Evolutionary conservation across 2,329 filamentous ascomycete genomes (phyloP).

Genomic region (Curvularia sp.): DNA sequence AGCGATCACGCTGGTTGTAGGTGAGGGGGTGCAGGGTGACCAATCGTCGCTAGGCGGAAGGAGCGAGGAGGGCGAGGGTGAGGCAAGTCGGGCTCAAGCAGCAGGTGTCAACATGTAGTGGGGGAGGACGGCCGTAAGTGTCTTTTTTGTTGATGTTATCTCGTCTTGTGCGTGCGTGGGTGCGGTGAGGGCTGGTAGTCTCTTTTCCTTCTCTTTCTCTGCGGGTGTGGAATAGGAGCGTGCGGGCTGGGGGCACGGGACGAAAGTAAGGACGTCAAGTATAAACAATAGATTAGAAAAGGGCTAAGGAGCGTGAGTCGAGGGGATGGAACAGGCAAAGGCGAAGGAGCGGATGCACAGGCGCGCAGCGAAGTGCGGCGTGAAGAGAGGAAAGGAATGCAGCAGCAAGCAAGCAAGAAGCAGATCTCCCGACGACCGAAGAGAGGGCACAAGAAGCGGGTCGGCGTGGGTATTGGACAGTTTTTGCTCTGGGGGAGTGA

Average conservation of each 20-base stretch:
- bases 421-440: conserved; percentile 30
- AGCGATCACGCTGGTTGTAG: conserved; percentile 4
- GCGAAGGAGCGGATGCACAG: conserved; percentile 30
- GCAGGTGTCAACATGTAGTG: conserved; percentile 39
- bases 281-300: conserved; percentile 28
- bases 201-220: background rate
- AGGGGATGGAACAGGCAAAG: conserved; percentile 1
- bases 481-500: conserved; percentile 25
- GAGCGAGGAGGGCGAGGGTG: conserved; percentile 10
- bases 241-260: background rate
- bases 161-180: background rate
- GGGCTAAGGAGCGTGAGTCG: conserved; percentile 33
- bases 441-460: conserved; percentile 27
- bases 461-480: conserved; percentile 20
- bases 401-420: conserved; percentile 11
- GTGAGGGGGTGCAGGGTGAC: conserved; percentile 7
- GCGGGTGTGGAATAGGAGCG: background rate
- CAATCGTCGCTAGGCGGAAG: conserved; percentile 1
- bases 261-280: conserved; percentile 16
- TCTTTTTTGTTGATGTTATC: background rate
- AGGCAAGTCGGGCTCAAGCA: conserved; percentile 20
- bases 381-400: conserved; percentile 28
- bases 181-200: background rate
- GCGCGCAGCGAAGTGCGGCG: conserved; percentile 34
- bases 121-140: background rate